A percentile compares a stretch with the other conserved stretches of the same genome.
phyloP scores from a whole-genome alignment of 2,329 filamentous ascomycete species.

The Juglanconis juglandina region DNA sequence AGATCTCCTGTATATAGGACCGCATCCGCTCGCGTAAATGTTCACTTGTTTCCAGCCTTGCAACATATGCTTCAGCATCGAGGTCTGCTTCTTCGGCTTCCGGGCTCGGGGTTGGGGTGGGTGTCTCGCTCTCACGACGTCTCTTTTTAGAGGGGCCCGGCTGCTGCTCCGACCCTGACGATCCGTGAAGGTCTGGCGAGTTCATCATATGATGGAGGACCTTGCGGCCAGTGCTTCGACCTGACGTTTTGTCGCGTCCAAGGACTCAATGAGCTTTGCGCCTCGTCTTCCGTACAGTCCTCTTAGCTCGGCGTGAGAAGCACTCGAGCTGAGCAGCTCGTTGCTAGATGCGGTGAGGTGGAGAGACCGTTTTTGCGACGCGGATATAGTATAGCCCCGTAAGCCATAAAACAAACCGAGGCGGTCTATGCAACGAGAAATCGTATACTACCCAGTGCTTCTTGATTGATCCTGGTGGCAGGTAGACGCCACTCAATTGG shows the following conservation, averaged over 20 bases:
- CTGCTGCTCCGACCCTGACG: background rate
- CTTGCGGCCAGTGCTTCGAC: background rate
- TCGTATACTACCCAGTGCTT: background rate
- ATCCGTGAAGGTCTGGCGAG: background rate
- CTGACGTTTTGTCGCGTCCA: background rate
- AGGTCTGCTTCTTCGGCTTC: background rate
- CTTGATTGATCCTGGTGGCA: background rate
- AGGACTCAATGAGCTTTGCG: background rate
- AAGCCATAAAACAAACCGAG: background rate
- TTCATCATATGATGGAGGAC: slow-evolving; percentile 1
- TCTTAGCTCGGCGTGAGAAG: background rate
- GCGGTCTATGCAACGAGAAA: background rate
- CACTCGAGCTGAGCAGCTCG: background rate
- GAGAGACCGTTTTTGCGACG: background rate
- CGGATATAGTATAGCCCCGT: background rate
- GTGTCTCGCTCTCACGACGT: background rate
- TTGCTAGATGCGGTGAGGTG: background rate
- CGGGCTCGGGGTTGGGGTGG: too few species aligned
- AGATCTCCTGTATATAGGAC: background rate
- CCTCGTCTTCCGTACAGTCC: background rate
- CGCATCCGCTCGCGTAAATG: slow-evolving; percentile 1
- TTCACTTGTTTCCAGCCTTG: background rate
- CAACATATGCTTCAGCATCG: background rate
- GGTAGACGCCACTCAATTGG: background rate
- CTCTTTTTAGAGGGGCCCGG: background rate